Evolutionary conservation across 306 rosid genomes (phyloP).

Genomic region (Begonia peltatifolia): DNA sequence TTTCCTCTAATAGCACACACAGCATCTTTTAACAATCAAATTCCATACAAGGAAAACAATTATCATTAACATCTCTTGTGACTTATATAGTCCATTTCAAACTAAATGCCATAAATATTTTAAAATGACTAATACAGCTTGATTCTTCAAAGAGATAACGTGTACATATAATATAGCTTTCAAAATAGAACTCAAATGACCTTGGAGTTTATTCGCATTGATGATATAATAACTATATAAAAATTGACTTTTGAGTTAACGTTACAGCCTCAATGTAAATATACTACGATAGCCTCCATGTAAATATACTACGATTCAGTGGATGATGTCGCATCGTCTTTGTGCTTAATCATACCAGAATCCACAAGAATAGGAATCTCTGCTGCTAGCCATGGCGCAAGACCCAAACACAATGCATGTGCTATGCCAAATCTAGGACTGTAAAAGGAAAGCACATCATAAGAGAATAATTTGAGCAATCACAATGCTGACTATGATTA

Average conservation of each 20-base stretch:
- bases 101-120: too few relatives aligned
- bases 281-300: neutral
- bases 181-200: too few relatives aligned
- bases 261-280: neutral
- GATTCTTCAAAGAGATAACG: too few relatives aligned
- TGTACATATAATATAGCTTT: too few relatives aligned
- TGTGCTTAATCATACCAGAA: constrained; percentile 99
- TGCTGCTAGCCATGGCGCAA: constrained; percentile 99
- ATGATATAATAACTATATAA: neutral
- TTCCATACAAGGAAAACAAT: too few relatives aligned
- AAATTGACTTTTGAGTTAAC: neutral
- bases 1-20: too few relatives aligned
- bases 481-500: too few relatives aligned
- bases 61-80: too few relatives aligned
- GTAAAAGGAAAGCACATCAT: constrained; percentile 20
- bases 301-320: constrained; percentile 39
- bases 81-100: too few relatives aligned
- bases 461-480: neutral
- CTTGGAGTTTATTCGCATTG: neutral
- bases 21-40: too few relatives aligned
- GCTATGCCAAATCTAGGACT: constrained; percentile 98
- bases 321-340: constrained; percentile 74
- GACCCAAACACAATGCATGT: constrained; percentile 96
- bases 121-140: too few relatives aligned
- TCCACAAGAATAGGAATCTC: constrained; percentile 95